Percentiles rank a stretch among this genome's conserved stretches.
phyloP scores from a whole-genome alignment of 345 rosid species.

The Turnera subulata region DNA sequence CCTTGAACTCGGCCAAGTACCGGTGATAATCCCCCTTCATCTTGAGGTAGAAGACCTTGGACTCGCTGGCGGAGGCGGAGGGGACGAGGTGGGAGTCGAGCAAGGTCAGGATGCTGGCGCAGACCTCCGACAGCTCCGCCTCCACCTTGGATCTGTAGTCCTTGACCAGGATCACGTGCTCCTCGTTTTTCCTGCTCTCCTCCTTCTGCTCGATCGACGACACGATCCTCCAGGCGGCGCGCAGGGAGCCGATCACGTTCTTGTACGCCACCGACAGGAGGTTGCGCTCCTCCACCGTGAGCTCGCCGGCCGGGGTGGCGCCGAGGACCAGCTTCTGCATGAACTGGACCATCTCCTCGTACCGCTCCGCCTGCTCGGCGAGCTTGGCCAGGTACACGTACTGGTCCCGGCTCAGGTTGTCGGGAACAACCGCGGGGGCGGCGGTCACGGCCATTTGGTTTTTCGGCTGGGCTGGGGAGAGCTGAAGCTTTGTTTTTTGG shows the following conservation, averaged over 20 bases:
- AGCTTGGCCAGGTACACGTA: constrained; percentile 90
- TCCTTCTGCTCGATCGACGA: constrained; percentile 96
- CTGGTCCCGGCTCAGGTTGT: constrained; percentile 72
- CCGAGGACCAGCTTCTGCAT: constrained; percentile 81
- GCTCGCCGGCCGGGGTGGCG: constrained; percentile 75
- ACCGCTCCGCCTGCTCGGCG: constrained; percentile 97
- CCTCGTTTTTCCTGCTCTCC: constrained; percentile 90
- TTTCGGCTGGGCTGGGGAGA: not conserved
- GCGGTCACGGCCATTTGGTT: constrained; percentile 22
- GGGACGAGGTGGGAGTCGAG: constrained; percentile 74
- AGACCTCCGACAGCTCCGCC: constrained; percentile 68
- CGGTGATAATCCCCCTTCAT: constrained; percentile 97
- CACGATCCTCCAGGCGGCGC: constrained; percentile 96
- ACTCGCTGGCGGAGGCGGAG: constrained; percentile 67
- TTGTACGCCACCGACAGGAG: constrained; percentile 94
- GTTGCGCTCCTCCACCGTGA: constrained; percentile 89
- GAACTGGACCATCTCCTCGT: constrained; percentile 95
- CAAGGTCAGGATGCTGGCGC: constrained; percentile 62
- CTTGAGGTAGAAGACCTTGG: constrained; percentile 88
- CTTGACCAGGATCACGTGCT: constrained; percentile 79
- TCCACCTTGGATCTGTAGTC: constrained; percentile 94
- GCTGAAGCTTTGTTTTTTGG: not conserved
- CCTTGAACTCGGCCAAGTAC: constrained; percentile 88
- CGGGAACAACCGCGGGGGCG: constrained; percentile 30
- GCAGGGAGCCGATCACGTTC: constrained; percentile 97